A percentile compares a stretch with the other conserved stretches of the same genome.
These are phyloP conservation scores for Murraya koenigii DNA, from an alignment of 345 rosid species.

Conservation along the genomic window DNA sequence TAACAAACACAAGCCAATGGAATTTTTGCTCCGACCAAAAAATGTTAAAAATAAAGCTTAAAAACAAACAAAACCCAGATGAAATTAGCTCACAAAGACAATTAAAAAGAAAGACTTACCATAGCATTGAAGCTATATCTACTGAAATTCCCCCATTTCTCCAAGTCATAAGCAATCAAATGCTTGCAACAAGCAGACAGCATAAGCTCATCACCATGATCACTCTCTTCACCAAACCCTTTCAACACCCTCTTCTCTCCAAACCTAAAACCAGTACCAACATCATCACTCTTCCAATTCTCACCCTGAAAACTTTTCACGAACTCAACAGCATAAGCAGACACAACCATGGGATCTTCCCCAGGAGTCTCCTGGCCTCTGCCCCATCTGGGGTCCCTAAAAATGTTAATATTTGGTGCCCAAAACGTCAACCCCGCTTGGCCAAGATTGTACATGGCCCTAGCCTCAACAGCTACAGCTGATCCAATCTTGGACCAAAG, in stretches of 20 bases:
- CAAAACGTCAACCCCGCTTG: conserved; percentile 91
- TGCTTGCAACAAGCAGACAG: conserved; percentile 97
- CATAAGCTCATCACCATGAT: conserved; percentile 52
- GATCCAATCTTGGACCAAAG: conserved; percentile 77
- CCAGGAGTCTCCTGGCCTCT: conserved; percentile 98
- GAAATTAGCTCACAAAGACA: not conserved
- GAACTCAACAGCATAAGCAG: conserved; percentile 68
- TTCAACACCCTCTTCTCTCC: conserved; percentile 29
- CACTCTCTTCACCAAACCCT: conserved; percentile 28
- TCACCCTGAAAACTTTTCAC: conserved; percentile 75
- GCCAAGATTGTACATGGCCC: conserved; percentile 82
- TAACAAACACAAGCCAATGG: not conserved
- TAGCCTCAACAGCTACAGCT: conserved; percentile 65
- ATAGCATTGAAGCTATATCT: conserved; percentile 87
- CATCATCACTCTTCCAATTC: conserved; percentile 20
- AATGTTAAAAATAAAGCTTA: not conserved
- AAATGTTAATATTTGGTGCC: conserved; percentile 90
- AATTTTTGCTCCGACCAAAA: not conserved
- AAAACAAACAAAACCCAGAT: not conserved
- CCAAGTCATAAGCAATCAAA: conserved; percentile 88
- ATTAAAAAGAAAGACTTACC: conserved; percentile 37
- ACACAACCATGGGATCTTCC: conserved; percentile 81
- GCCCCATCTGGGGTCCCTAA: conserved; percentile 96
- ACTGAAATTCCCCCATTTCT: conserved; percentile 70
- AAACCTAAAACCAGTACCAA: conserved; percentile 19